Conservation (phyloP, 805 yeast species). For the Wickerhamomyces bisporus region DNA sequence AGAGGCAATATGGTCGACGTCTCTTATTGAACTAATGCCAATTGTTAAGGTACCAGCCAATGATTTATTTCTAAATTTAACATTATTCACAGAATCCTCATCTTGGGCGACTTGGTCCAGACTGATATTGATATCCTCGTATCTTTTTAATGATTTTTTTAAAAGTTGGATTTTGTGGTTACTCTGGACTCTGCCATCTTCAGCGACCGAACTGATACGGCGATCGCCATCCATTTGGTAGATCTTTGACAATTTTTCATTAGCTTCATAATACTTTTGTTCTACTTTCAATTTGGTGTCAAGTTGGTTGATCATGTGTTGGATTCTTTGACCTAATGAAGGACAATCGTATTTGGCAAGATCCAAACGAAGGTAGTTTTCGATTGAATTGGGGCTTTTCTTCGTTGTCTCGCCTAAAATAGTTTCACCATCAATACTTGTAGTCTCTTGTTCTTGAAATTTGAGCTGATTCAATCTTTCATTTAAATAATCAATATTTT, state of each 20-base stretch:
- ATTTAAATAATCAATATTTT: conserved; percentile 83
- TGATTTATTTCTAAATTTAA: conserved; percentile 75
- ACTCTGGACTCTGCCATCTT: conserved; percentile 79
- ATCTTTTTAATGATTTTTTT: conserved; percentile 77
- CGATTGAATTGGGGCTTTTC: conserved; percentile 27
- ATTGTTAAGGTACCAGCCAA: conserved; percentile 75
- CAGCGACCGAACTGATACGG: conserved; percentile 80
- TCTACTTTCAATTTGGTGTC: conserved; percentile 94
- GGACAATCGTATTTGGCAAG: conserved; percentile 90
- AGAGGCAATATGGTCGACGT: conserved; percentile 88
- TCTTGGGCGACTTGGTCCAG: conserved; percentile 58
- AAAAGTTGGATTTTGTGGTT: conserved; percentile 80
- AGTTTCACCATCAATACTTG: not conserved
- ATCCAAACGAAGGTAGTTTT: conserved; percentile 62
- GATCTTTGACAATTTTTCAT: conserved; percentile 79
- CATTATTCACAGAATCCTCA: conserved; percentile 60
- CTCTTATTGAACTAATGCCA: conserved; percentile 72
- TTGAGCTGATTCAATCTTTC: conserved; percentile 63
- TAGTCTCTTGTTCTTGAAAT: conserved; percentile 14
- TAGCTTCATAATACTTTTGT: conserved; percentile 87
- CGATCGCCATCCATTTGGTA: conserved; percentile 91
- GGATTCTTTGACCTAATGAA: conserved; percentile 89
- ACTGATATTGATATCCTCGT: conserved; percentile 81
- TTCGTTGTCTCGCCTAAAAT: not conserved
- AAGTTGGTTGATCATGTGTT: conserved; percentile 89